Conservation (phyloP, 2,329 filamentous ascomycete species). For the Trichoderma koningii region DNA sequence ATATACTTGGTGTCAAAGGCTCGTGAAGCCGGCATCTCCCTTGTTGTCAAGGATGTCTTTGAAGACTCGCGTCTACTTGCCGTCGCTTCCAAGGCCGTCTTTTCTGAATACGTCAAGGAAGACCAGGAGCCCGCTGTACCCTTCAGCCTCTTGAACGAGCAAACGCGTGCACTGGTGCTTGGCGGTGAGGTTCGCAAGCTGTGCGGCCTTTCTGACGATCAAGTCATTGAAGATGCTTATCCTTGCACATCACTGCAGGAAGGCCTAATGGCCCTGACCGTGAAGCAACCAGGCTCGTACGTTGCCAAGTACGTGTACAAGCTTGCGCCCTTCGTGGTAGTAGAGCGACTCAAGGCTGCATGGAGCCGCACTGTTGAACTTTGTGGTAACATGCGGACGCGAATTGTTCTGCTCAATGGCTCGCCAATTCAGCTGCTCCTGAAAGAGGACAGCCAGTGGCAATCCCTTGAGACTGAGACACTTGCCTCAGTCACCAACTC, state of each 20-base stretch:
- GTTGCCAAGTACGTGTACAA: conserved; percentile 36
- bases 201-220: background rate
- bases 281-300: conserved; percentile 39
- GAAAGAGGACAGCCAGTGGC: conserved; percentile 16
- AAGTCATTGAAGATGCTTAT: conserved; percentile 30
- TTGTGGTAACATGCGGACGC: conserved; percentile 22
- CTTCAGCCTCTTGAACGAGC: conserved; percentile 13
- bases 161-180: conserved; percentile 1
- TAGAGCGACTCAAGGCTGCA: conserved; percentile 34
- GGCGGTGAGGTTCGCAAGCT: background rate
- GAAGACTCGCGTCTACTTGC: conserved; percentile 28
- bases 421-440: conserved; percentile 14
- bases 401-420: conserved; percentile 19
- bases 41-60: conserved; percentile 27
- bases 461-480: conserved; percentile 10
- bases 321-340: conserved; percentile 30
- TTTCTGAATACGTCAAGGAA: background rate
- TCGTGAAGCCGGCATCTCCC: conserved; percentile 18
- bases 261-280: conserved; percentile 37
- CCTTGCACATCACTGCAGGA: conserved; percentile 33
- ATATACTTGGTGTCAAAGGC: conserved; percentile 28
- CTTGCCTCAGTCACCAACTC: conserved; percentile 11
- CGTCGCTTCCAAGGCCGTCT: conserved; percentile 16
- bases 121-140: background rate
- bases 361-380: conserved; percentile 32